Conservation (phyloP, 2,329 filamentous ascomycete species). For the Clarireedia hainanense region DNA sequence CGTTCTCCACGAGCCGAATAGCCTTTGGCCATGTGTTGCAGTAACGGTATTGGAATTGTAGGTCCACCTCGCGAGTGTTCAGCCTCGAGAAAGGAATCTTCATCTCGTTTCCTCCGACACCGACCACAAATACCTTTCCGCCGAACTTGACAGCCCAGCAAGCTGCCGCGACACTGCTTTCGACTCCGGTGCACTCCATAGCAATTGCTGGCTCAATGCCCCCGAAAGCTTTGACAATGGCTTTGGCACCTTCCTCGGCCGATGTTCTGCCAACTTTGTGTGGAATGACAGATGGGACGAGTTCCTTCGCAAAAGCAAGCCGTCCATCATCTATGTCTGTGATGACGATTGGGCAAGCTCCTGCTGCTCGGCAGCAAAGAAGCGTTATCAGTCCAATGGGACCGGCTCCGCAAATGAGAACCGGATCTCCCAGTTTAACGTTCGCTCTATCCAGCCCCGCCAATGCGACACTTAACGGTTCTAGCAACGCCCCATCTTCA, state of each 20-base stretch:
- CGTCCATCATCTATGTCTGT: constrained; percentile 89
- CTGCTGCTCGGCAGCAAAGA: constrained; percentile 76
- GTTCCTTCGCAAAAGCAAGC: constrained; percentile 73
- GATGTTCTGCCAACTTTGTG: constrained; percentile 64
- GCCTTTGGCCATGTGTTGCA: constrained; percentile 93
- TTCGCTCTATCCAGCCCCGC: constrained; percentile 80
- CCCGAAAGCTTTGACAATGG: constrained; percentile 62
- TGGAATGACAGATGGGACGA: constrained; percentile 72
- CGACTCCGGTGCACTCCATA: constrained; percentile 91
- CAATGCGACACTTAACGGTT: constrained; percentile 82
- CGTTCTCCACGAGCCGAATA: constrained; percentile 78
- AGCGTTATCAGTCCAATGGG: constrained; percentile 89
- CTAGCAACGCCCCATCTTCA: constrained; percentile 83
- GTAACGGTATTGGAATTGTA: constrained; percentile 96
- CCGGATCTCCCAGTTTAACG: constrained; percentile 75
- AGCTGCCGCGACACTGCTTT: constrained; percentile 76
- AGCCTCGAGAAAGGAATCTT: constrained; percentile 92
- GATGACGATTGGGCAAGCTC: constrained; percentile 84
- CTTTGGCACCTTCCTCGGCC: constrained; percentile 63
- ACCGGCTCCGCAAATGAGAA: constrained; percentile 85
- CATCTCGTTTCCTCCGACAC: constrained; percentile 92
- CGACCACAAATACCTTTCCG: constrained; percentile 94
- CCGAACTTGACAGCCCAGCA: constrained; percentile 92
- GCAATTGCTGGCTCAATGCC: constrained; percentile 74
- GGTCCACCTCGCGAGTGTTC: constrained; percentile 83